A percentile compares a stretch with the other conserved stretches of the same genome.
Conservation (phyloP, 2,329 filamentous ascomycete species). For the Fusarium devonianum region DNA sequence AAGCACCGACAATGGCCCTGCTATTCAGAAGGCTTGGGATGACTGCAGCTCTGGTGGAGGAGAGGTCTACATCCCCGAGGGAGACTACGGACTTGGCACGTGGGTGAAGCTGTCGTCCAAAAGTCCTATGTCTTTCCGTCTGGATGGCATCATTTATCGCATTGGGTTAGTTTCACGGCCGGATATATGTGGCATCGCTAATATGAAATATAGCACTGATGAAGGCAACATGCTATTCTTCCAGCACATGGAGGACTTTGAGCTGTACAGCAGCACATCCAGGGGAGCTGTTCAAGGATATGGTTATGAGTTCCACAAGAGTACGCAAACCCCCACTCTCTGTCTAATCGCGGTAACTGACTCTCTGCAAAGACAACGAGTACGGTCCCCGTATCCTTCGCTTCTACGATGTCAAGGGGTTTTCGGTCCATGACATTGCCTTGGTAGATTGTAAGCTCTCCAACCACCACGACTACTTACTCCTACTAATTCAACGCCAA, state of each 20-base stretch:
- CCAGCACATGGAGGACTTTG: slow-evolving; percentile 31
- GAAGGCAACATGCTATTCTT: slow-evolving; percentile 33
- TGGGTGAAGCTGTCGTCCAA: slow-evolving; percentile 29
- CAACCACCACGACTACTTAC: fast-evolving
- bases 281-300: slow-evolving; percentile 34
- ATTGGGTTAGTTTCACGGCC: slow-evolving; percentile 11
- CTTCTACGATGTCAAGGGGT: slow-evolving; percentile 26
- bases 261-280: slow-evolving; percentile 33
- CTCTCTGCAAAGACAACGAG: background rate
- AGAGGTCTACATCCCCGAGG: slow-evolving; percentile 28
- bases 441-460: slow-evolving; percentile 22
- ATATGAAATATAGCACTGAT: slow-evolving; percentile 7
- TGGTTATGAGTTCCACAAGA: slow-evolving; percentile 26
- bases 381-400: slow-evolving; percentile 33
- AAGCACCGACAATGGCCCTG: slow-evolving; percentile 22
- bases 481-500: background rate
- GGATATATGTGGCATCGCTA: background rate
- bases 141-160: slow-evolving; percentile 29
- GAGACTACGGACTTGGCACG: slow-evolving; percentile 28
- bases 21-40: slow-evolving; percentile 31
- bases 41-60: slow-evolving; percentile 23
- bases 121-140: slow-evolving; percentile 30
- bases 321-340: background rate
- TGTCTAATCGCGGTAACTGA: background rate
- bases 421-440: slow-evolving; percentile 32